These are phyloP conservation scores for Cylindrodendrum hubeiense DNA, from an alignment of 2,329 filamentous ascomycete species.

Conservation along the genomic window DNA sequence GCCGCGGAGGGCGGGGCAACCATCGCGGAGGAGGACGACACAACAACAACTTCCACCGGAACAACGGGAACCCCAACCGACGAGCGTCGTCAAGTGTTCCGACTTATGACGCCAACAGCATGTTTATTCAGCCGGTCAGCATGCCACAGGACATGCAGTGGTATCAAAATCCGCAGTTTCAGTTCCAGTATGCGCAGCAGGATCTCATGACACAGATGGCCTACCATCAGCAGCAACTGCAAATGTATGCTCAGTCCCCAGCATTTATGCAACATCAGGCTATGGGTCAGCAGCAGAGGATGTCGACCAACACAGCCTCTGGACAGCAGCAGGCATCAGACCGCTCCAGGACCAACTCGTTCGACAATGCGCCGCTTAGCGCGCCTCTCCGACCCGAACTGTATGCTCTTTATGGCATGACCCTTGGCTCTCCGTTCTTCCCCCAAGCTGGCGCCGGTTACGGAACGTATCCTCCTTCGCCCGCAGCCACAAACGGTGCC, in stretches of 20 bases:
- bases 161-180: slow-evolving; percentile 59
- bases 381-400: slow-evolving; percentile 69
- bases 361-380: slow-evolving; percentile 71
- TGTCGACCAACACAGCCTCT: slow-evolving; percentile 42
- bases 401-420: slow-evolving; percentile 63
- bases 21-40: slow-evolving; percentile 64
- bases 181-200: slow-evolving; percentile 56
- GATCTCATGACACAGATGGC: slow-evolving; percentile 58
- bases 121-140: slow-evolving; percentile 59
- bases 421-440: slow-evolving; percentile 60
- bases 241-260: slow-evolving; percentile 52
- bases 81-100: slow-evolving; percentile 66
- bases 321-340: slow-evolving; percentile 52
- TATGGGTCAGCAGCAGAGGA: slow-evolving; percentile 48
- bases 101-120: slow-evolving; percentile 61
- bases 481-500: slow-evolving; percentile 52
- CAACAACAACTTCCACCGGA: slow-evolving; percentile 56
- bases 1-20: slow-evolving; percentile 62
- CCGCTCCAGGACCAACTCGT: slow-evolving; percentile 71
- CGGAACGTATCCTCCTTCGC: slow-evolving; percentile 68
- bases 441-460: slow-evolving; percentile 58
- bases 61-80: slow-evolving; percentile 58
- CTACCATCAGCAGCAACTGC: slow-evolving; percentile 50
- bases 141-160: slow-evolving; percentile 63
- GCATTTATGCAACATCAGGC: slow-evolving; percentile 52